Evolutionary conservation across 1,139 yeast species (phyloP).

Genomic region (Geotrichum restrictum): DNA sequence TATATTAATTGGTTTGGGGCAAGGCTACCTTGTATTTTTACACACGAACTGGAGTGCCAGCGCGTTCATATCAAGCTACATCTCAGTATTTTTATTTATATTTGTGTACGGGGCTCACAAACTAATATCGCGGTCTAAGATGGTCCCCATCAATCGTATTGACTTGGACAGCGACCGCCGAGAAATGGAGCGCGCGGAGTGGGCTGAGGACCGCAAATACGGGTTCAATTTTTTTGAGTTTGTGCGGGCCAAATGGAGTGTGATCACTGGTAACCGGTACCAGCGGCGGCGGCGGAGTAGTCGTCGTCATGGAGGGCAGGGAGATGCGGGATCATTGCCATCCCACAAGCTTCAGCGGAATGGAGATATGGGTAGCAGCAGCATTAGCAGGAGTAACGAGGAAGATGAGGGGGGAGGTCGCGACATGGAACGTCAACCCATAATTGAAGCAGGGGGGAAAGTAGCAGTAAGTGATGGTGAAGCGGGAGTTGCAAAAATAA

Average conservation of each 20-base stretch:
- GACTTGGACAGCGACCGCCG: slow-evolving; percentile 78
- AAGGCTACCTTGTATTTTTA: slow-evolving; percentile 66
- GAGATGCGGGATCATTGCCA: no score
- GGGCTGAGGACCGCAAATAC: slow-evolving; percentile 41
- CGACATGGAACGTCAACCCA: no score
- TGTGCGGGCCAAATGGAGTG: slow-evolving; percentile 14
- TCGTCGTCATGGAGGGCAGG: neutral
- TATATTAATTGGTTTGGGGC: slow-evolving; percentile 51
- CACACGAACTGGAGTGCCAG: slow-evolving; percentile 58
- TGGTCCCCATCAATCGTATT: slow-evolving; percentile 54
- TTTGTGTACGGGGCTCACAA: slow-evolving; percentile 56
- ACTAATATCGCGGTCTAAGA: slow-evolving; percentile 48
- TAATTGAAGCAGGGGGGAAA: no score
- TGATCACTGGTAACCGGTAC: slow-evolving; percentile 13
- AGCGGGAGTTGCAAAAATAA: neutral
- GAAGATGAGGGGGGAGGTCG: no score
- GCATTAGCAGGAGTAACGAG: no score
- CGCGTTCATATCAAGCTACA: slow-evolving; percentile 65
- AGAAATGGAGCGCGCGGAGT: slow-evolving; percentile 46
- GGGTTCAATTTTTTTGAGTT: slow-evolving; percentile 14
- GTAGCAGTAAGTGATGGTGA: no score
- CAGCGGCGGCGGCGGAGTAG: slow-evolving; percentile 5
- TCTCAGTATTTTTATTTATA: slow-evolving; percentile 55
- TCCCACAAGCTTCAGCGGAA: no score
- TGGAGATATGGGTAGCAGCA: no score